Evolutionary conservation across 305 asterid genomes (phyloP), one percentile per base, ranked within the genome.

Genomic region (Fraxinus angustifolia): DNA sequence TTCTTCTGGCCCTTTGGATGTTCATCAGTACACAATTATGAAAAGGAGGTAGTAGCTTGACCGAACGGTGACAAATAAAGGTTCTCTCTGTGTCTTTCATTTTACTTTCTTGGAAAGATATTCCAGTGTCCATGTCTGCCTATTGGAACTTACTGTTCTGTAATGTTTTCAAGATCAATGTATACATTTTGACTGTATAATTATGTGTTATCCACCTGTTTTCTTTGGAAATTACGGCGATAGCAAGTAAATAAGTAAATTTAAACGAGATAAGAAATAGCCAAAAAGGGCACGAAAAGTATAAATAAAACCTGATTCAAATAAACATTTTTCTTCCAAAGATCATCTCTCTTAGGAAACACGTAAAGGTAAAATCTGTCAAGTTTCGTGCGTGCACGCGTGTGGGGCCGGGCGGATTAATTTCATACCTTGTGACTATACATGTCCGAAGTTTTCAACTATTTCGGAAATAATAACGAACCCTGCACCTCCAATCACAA

Each of bases 401-500:
- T 3, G 17, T 12, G 73, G 10, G 73, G 73, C 36, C 17, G 3
- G 76, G 26, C 10, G 28, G 70, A 76, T 76, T 50, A 26, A 19
- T 76, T 33, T 33, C 78, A 76, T 36, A 60, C 28, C 70, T 62
- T n/a, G 40, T 1, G 68, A 17, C 76, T 76, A 82, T 31, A 82
- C 77, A 85, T 82, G 90, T 23, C 86, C 89, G 62, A 93, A 85
- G 87, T 87, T 91, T 82, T 91, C 86, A 5, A 91, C 16, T 78
- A 93, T 80, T 89, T 95, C 90, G 30, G 91, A 81, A 50, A 95
- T 87, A 87, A 96, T 91, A 75, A 94, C 93, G 0, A 88, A 75
- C 8, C 91, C 95, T 16, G 98, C 90, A 40, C 91, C 93, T 84
- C 95, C 97, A 21, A 90, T 86, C 38, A 95, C 92, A 4, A 92